A percentile compares a stretch with the other conserved stretches of the same genome.
Evolutionary conservation across 768 basidiomycete species (phyloP).

Genomic region (Termitomyces sp.): DNA sequence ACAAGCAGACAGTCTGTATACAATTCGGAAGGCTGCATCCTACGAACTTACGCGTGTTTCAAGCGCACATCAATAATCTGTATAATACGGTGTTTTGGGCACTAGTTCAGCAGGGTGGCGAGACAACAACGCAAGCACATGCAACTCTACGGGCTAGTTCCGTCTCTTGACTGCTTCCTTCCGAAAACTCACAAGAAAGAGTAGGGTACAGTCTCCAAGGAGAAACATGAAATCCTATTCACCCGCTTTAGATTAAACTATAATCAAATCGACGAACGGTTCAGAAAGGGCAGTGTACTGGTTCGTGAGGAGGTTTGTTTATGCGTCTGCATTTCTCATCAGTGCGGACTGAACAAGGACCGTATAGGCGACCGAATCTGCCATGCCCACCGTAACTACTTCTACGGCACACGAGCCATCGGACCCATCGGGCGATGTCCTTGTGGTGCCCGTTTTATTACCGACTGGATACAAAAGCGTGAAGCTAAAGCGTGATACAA

Average conservation of each 20-base stretch:
- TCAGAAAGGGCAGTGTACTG: constrained; percentile 82
- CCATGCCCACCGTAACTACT: neutral
- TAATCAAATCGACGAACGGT: constrained; percentile 66
- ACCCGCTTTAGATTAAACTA: constrained; percentile 85
- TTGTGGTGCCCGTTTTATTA: constrained; percentile 1
- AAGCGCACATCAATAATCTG: constrained; percentile 97
- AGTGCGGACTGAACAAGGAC: neutral
- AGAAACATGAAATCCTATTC: constrained; percentile 92
- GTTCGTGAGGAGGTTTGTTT: constrained; percentile 57
- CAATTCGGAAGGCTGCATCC: neutral
- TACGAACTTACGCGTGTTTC: constrained; percentile 1
- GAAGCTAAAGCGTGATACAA: constrained; percentile 27
- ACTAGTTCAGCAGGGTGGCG: constrained; percentile 77
- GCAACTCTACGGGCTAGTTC: constrained; percentile 62
- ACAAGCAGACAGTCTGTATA: constrained; percentile 84
- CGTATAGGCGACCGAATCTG: constrained; percentile 5
- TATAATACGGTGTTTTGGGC: constrained; percentile 98
- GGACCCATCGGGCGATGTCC: neutral
- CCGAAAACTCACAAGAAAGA: neutral
- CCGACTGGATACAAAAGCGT: constrained; percentile 6
- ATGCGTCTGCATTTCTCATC: neutral
- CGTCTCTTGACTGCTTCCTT: neutral
- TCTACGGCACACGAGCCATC: neutral
- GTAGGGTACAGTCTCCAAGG: constrained; percentile 84
- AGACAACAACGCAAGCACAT: constrained; percentile 79